Percentiles rank a stretch among this genome's conserved stretches.
These are phyloP conservation scores for Setaria italica DNA, from an alignment of 202 grass and related monocot genomes.

Conservation along the genomic window DNA sequence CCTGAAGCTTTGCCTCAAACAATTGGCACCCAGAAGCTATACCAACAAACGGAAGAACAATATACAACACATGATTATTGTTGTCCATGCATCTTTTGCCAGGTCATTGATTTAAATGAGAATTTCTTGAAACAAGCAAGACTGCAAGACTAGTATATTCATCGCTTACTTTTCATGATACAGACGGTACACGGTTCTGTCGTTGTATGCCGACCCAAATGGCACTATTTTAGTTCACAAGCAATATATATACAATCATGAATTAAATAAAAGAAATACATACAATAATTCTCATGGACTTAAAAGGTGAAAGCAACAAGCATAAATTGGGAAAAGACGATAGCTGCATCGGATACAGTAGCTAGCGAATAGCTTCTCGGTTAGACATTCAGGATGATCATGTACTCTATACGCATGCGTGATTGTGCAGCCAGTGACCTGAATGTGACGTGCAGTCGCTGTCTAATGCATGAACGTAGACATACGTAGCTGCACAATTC, in stretches of 20 bases:
- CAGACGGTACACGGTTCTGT: background rate
- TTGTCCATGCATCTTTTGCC: background rate
- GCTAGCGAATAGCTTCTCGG: background rate
- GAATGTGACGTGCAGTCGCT: background rate
- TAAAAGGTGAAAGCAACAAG: background rate
- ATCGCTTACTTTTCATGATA: slow-evolving; percentile 22
- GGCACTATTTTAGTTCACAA: background rate
- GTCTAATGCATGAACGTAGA: slow-evolving; percentile 36
- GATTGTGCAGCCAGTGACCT: background rate
- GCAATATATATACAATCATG: too few relatives aligned
- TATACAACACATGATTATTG: background rate
- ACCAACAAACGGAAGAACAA: background rate
- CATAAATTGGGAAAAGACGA: slow-evolving; percentile 24
- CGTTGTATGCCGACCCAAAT: background rate
- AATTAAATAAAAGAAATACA: background rate
- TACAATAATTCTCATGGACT: background rate
- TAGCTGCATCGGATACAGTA: background rate
- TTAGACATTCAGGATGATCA: background rate
- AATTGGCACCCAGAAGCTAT: background rate
- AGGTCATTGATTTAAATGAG: background rate
- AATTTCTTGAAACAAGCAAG: background rate
- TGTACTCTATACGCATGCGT: background rate
- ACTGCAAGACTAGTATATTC: background rate
- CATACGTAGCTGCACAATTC: background rate
- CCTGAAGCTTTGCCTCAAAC: background rate